Base-by-base conservation (phyloP, 2,329 filamentous ascomycete genomes). In the Microdochium bolleyi region DNA sequence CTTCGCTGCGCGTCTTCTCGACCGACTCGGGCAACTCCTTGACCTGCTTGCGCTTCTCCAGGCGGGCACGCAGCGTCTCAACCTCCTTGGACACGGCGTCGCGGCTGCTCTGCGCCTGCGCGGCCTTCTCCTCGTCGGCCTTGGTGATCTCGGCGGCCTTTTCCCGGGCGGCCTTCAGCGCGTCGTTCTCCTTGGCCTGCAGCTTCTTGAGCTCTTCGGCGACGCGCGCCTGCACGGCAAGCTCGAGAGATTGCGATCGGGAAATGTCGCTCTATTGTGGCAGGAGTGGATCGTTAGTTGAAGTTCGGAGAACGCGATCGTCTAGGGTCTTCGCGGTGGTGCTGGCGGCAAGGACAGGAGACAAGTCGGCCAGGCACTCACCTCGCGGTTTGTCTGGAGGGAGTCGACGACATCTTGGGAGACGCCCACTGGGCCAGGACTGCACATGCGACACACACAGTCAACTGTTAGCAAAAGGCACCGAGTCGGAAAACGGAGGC, bases 151-250 rank as follows among this genome's bases (percentile, higher is more conserved):
- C 58, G 48, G 62, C 57, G 14, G 59, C 64, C 61, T 84, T 83
- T 56, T 87, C 82, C 64, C 87, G 82, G 55, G 89, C 81, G 54
- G 83, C 75, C 60, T 79, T 76, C 58, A 96, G 84, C 54, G 84
- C 82, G 50, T 84, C 78, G 58, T 82, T 73, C 67, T 92, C 87
- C 61, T 85, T 76, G 58, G 83, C 78, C 67, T 85, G 85, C 58
- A 96, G 83, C 61, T 85, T 85, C 70, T 87, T 84, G 60, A 97
- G 89, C 73, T 96, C 92, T 63, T 84, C 79, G 63, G 87, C 83
- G 56, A 96, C 89, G 70, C 92, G 92, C 67, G 83, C 76, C 75
- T 96, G 92, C 70, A 96, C 85, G 63, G 92, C 87, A 58, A 94
- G 83, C 74, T 97, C 92, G 69, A 90, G 75, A 65, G 85, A 78